A percentile compares a stretch with the other conserved stretches of the same genome.
Conservation (phyloP, 352 stramenopile species). For the Vaucheria bursata region DNA sequence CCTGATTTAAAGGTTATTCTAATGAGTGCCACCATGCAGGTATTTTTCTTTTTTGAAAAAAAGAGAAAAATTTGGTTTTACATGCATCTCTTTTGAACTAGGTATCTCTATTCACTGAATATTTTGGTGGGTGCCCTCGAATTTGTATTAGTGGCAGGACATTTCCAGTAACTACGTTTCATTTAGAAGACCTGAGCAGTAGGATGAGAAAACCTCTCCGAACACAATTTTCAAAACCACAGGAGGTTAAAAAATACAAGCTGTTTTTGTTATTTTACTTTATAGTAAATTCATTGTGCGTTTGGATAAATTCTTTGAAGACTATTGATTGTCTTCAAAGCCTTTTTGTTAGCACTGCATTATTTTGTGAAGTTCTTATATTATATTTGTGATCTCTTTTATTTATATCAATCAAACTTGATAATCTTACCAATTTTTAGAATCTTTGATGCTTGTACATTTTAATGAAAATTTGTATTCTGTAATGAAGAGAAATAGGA, state of each 20-base stretch:
- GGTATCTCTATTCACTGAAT: constrained; percentile 81
- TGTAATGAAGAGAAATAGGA: too few species aligned
- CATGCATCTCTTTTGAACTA: constrained; percentile 36
- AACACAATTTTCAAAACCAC: background rate
- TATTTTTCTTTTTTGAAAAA: constrained; percentile 49
- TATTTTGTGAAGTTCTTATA: too few species aligned
- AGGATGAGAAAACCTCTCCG: background rate
- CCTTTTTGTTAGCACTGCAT: too few species aligned
- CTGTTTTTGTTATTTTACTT: too few species aligned
- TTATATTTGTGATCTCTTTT: too few species aligned
- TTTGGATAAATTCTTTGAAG: too few species aligned
- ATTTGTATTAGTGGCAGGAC: constrained; percentile 55
- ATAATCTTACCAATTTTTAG: background rate
- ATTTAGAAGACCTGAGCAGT: constrained; percentile 65
- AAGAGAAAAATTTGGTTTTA: background rate
- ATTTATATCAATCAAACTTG: too few species aligned
- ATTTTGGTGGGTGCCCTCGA: constrained; percentile 69
- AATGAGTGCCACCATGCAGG: constrained; percentile 93
- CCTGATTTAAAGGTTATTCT: constrained; percentile 82
- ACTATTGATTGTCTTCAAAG: too few species aligned
- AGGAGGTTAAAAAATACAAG: too few species aligned
- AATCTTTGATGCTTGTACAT: background rate
- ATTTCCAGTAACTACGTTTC: constrained; percentile 72
- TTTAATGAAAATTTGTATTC: too few species aligned
- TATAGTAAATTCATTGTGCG: too few species aligned